Conservation (phyloP, 345 rosid species). For the Balakata baccata region DNA sequence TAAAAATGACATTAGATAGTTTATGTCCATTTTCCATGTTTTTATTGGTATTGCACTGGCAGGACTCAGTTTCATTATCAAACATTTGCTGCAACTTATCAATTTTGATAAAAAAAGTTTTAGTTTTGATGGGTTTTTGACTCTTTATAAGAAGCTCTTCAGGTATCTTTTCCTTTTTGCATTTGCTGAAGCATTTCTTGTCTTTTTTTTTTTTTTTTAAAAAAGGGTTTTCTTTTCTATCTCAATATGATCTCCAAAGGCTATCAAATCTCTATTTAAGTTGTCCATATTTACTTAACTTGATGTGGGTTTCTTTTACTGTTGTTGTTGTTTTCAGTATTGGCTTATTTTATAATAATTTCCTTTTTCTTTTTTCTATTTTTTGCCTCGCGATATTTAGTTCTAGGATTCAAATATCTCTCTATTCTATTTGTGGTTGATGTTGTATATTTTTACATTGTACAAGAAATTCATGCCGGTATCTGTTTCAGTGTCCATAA, state of each 20-base stretch:
- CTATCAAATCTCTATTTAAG: slow-evolving; percentile 10
- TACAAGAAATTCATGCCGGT: too few relatives aligned
- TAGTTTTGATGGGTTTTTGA: slow-evolving; percentile 2
- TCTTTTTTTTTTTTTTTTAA: background rate
- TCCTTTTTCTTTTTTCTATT: background rate
- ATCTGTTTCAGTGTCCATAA: too few relatives aligned
- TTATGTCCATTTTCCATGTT: too few relatives aligned
- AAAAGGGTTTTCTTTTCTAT: too few relatives aligned
- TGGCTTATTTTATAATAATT: background rate
- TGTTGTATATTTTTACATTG: too few relatives aligned
- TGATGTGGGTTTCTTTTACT: background rate
- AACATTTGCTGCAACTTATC: slow-evolving; percentile 28
- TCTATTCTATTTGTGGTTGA: too few relatives aligned
- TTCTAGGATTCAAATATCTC: too few relatives aligned
- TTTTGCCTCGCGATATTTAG: too few relatives aligned
- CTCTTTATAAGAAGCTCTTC: slow-evolving; percentile 5
- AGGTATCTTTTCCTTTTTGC: slow-evolving; percentile 18
- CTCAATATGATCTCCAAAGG: background rate
- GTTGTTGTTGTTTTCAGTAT: slow-evolving; percentile 8
- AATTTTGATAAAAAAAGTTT: slow-evolving; percentile 11
- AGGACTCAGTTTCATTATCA: slow-evolving; percentile 33
- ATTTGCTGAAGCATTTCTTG: background rate
- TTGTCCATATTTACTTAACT: slow-evolving; percentile 25
- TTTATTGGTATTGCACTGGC: too few relatives aligned
- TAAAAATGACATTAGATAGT: too few relatives aligned